Evolutionary conservation across 768 basidiomycete species (phyloP).

Genomic region (Russula sp.): DNA sequence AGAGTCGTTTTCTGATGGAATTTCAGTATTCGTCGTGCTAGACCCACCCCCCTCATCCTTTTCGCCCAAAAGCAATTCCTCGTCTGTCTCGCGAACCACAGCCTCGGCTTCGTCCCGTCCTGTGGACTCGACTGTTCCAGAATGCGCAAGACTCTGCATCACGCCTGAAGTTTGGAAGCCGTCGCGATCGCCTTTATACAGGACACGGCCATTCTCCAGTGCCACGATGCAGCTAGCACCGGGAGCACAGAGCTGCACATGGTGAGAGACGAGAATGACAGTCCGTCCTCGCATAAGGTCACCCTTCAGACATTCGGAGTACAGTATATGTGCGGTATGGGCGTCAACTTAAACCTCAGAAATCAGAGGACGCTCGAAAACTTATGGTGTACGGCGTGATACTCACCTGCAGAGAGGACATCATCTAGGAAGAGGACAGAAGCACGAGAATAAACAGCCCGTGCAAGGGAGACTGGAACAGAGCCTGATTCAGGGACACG

Average conservation of each 20-base stretch:
- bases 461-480: constrained; percentile 61
- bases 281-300: constrained; percentile 77
- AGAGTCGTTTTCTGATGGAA: constrained; percentile 44
- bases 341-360: constrained; percentile 60
- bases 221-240: constrained; percentile 81
- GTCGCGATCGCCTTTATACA: constrained; percentile 65
- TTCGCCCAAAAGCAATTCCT: constrained; percentile 12
- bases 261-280: constrained; percentile 88
- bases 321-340: constrained; percentile 80
- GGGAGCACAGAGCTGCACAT: constrained; percentile 82
- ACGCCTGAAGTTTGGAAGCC: constrained; percentile 66
- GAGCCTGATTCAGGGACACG: constrained; percentile 10
- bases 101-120: constrained; percentile 41
- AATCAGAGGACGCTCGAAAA: constrained; percentile 1
- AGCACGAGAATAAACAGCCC: constrained; percentile 88
- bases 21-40: constrained; percentile 31
- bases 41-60: constrained; percentile 36
- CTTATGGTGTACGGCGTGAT: neutral
- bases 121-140: constrained; percentile 40
- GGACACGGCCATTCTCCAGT: constrained; percentile 75
- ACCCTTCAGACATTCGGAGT: constrained; percentile 74
- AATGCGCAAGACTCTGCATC: constrained; percentile 64
- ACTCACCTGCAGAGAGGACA: constrained; percentile 52
- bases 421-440: constrained; percentile 83
- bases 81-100: constrained; percentile 35